Base-by-base conservation (phyloP, 805 yeast species). In the Diddensiella caesifluorescens region DNA sequence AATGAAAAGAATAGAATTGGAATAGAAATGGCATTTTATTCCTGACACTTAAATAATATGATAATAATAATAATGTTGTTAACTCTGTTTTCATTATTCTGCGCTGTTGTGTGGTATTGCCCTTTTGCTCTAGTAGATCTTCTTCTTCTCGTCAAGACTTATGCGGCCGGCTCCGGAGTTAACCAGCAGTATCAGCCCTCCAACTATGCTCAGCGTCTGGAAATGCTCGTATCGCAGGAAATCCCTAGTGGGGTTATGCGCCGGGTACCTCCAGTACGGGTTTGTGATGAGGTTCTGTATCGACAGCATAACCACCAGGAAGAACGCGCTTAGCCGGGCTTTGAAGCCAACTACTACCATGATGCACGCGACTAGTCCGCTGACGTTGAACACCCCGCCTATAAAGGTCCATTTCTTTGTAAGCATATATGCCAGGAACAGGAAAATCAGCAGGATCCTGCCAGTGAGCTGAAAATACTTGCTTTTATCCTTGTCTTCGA, bases 131-230 rank as follows among this genome's bases (percentile, higher is more conserved):
- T 67, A 87, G 61, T 83, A 86, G 46, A 85, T 80, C 72, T 90
- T 90, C 71, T 90, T 89, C 81, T 92, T 90, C 63, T 88, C 97
- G 59, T 90, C 98, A 45, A 90, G 68, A 21, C 95, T 84, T 50
- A 90, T 72, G 54, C 84, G 89, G 38, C 98, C 98, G 22, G 97
- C 97, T 48, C 98, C 98, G 3, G 95, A 86, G 66, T 84, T 87
- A 46, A 86, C 95, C 47, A 92, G 85, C 52, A 92, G 69, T 48
- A 90, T 67, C 49, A 90, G 75, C 1, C 97, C 98, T 44, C 98
- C 98, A 38, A 90, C 89, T 60, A 90, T 90, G 44, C 95, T 83
- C 60, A 90, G 71, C 29, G 95, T 87, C 69, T 92, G 98, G 74
- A 83, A 90, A 63, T 84, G 85, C 65, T 89, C 97, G 63, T 89